A percentile compares a stretch with the other conserved stretches of the same genome.
Conservation (phyloP, 257 asterid genomes). For the Nicotiana knightiana region DNA sequence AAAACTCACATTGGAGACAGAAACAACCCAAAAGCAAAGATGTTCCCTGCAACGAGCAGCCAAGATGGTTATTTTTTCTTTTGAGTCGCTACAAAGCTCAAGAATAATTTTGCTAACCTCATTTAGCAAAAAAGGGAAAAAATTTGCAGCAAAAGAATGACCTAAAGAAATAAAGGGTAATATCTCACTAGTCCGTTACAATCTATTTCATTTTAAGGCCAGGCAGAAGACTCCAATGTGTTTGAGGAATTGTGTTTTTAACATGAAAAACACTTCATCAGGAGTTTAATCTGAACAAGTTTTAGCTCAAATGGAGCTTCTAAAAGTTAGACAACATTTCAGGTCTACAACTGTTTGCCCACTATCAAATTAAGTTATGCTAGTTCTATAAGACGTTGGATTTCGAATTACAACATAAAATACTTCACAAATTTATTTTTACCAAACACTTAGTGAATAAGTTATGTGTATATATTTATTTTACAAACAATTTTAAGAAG, state of each 20-base stretch:
- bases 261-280: neutral
- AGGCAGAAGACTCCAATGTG: neutral
- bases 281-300: neutral
- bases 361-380: neutral
- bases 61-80: neutral
- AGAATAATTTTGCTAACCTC: neutral
- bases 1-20: constrained; percentile 74
- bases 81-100: neutral
- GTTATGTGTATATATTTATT: neutral
- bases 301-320: neutral
- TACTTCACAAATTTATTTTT: neutral
- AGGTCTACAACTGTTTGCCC: neutral
- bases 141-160: neutral
- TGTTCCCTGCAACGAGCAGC: constrained; percentile 55
- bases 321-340: neutral
- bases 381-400: neutral
- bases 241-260: neutral
- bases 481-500: neutral
- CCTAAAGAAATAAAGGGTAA: neutral
- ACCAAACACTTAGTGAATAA: no score
- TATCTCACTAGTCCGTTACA: neutral
- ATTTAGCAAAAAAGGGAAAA: neutral
- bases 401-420: neutral
- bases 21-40: constrained; percentile 68
- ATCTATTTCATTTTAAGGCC: neutral